Base-by-base conservation (phyloP, 306 rosid species). In the Echinosophora koreensis region DNA sequence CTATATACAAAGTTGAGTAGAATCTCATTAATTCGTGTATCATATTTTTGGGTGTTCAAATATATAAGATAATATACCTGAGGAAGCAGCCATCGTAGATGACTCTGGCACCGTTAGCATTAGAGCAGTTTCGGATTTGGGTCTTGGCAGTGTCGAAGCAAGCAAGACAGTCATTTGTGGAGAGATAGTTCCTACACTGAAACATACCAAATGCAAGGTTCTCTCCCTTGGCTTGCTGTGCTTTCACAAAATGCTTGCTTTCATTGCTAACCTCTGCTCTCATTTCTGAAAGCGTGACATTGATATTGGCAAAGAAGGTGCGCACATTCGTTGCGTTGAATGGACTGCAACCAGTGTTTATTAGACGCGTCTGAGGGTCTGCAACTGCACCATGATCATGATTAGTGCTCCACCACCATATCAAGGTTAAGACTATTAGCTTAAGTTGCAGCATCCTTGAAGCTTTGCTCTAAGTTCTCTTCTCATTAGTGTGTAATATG, bases 21-120 rank as follows among this genome's bases (percentile, higher is more conserved):
- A 22, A 22, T 22, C 22, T 22, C 22, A n/a, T n/a, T n/a, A n/a
- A 22, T 1, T 22, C 22, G 22, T 0, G 22, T 22, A 22, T 22
- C 1, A 22, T 22, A 22, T 22, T 22, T 22, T 22, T 22, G 22
- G 22, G 22, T 22, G 22, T 22, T 22, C 22, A 22, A 22, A n/a
- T n/a, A 22, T 22, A 22, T 22, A 22, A 22, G 22, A 22, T 22
- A 22, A 22, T n/a, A 73, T 75, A 91, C 93, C 96, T 87, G 61
- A 91, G 88, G 74, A 84, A 84, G 86, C 96, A 91, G 2, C 90
- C 96, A 2, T 91, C 90, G 13, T 87, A 89, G 80, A 88, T 67
- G 74, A 85, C 66, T 3, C 89, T 88, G 15, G 86, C 96, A 3
- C 96, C 96, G 35, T 85, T 88, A 56, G 79, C 66, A 8, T 78